Percentiles rank a stretch among this genome's conserved stretches.
Conservation (phyloP, 352 stramenopile species). For the Peronosclerospora sorghi region DNA sequence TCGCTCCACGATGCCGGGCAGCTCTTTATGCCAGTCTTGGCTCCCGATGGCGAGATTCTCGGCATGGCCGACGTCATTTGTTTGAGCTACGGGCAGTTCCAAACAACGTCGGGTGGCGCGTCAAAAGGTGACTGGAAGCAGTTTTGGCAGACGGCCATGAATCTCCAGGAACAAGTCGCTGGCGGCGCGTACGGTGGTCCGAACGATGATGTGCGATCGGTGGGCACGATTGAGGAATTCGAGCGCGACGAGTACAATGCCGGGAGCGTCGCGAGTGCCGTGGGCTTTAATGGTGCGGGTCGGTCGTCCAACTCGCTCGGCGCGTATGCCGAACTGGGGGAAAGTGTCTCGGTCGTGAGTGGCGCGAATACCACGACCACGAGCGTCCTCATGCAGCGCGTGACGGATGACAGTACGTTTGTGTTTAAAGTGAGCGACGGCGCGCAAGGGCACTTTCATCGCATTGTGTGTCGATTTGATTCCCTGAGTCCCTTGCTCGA, state of each 20-base stretch:
- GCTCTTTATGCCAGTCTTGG: conserved; percentile 78
- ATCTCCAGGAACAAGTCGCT: conserved; percentile 70
- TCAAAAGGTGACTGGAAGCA: conserved; percentile 76
- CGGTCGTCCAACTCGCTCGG: conserved; percentile 42
- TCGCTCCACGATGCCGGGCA: conserved; percentile 79
- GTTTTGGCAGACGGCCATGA: conserved; percentile 84
- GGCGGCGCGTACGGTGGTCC: conserved; percentile 53
- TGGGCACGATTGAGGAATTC: conserved; percentile 85
- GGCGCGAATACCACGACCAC: conserved; percentile 63
- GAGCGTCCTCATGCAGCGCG: conserved; percentile 59
- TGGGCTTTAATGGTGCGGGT: conserved; percentile 23
- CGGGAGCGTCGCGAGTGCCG: conserved; percentile 18
- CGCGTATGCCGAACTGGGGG: conserved; percentile 73
- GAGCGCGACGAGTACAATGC: conserved; percentile 71
- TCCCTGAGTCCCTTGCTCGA: conserved; percentile 57
- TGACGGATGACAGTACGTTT: conserved; percentile 57
- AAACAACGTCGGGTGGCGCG: conserved; percentile 55
- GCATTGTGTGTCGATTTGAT: conserved; percentile 73
- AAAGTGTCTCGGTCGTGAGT: conserved; percentile 82
- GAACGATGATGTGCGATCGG: conserved; percentile 61
- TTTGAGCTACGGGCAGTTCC: conserved; percentile 82
- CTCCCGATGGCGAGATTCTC: conserved; percentile 63
- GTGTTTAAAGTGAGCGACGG: conserved; percentile 85
- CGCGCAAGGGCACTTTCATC: conserved; percentile 71
- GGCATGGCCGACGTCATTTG: conserved; percentile 84